Base-by-base conservation (phyloP, 352 stramenopile genomes). In the Phytophthora hybrid region DNA sequence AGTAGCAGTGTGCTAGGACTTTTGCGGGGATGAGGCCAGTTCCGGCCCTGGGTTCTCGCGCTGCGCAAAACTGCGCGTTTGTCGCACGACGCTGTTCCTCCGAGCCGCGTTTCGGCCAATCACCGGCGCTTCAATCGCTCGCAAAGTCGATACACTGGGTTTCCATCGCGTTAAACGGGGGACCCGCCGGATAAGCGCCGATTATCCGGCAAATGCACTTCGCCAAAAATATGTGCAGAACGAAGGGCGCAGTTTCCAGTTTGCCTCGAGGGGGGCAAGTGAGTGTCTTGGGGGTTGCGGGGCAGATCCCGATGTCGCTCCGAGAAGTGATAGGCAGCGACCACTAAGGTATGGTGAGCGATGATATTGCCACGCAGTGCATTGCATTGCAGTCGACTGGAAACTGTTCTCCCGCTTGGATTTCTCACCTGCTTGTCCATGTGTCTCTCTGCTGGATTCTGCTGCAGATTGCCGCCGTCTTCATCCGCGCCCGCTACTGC, bases 141-240 rank as follows among this genome's bases (percentile, higher is more conserved):
- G 18, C 44, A 58, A 74, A 78, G 14, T n/a, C 32, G 66, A 75
- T 73, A 57, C 18, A 56, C 31, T 19, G 18, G n/a, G 31, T 51
- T 8, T 26, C 21, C 3, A 77, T 79, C 71, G 62, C 18, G 37
- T 77, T 81, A 23, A 14, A 54, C 52, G 52, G 64, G 63, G 31
- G 63, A 76, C 41, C 52, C 58, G 67, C 61, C 60, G 58, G 57
- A 71, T 75, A 71, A 70, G 1, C 4, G n/a, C 37, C 53, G 5
- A 37, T 77, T 77, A 69, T 74, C 70, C 57, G 70, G 64, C 52
- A 59, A 61, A 46, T 58, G 53, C 59, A 66, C 58, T 66, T 58
- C 21, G 32, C 66, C 73, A 76, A 83, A 81, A 79, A 83, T 83
- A 79, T 83, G 76, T 76, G 69, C 62, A 78, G 69, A 70, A 58